Evolutionary conservation across 108 stramenopile species (phyloP).

Genomic region (Nitzschia sp.): DNA sequence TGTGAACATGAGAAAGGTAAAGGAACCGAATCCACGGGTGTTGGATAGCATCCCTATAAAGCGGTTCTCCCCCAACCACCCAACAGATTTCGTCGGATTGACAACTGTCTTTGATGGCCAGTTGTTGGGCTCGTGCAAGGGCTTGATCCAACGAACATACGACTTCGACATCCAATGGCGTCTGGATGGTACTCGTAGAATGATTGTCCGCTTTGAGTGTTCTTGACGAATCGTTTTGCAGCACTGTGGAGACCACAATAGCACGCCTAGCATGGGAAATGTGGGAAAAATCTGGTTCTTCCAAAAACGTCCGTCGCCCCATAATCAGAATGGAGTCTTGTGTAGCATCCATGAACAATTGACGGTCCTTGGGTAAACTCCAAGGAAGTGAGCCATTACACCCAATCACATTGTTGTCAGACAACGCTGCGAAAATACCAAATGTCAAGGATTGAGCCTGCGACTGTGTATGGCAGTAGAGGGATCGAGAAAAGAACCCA

Average conservation of each 20-base stretch:
- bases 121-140: constrained; percentile 39
- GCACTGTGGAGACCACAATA: constrained; percentile 62
- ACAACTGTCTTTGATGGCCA: background rate
- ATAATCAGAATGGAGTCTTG: constrained; percentile 58
- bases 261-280: constrained; percentile 60
- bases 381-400: constrained; percentile 73
- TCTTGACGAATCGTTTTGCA: constrained; percentile 3
- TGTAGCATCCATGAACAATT: constrained; percentile 58
- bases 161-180: constrained; percentile 23
- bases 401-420: constrained; percentile 66
- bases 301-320: constrained; percentile 64
- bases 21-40: constrained; percentile 49
- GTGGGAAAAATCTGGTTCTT: constrained; percentile 45
- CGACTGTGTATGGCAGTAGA: background rate
- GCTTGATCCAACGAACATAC: constrained; percentile 70
- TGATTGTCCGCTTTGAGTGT: background rate
- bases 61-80: constrained; percentile 74
- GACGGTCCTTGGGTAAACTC: constrained; percentile 60
- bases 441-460: constrained; percentile 20
- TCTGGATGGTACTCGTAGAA: background rate
- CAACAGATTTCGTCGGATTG: constrained; percentile 43
- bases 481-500: too few species aligned
- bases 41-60: constrained; percentile 66
- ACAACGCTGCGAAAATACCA: constrained; percentile 76
- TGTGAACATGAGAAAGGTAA: constrained; percentile 54